These are phyloP conservation scores for Mycena haematopus DNA, from an alignment of 768 basidiomycete genomes.

Conservation along the genomic window DNA sequence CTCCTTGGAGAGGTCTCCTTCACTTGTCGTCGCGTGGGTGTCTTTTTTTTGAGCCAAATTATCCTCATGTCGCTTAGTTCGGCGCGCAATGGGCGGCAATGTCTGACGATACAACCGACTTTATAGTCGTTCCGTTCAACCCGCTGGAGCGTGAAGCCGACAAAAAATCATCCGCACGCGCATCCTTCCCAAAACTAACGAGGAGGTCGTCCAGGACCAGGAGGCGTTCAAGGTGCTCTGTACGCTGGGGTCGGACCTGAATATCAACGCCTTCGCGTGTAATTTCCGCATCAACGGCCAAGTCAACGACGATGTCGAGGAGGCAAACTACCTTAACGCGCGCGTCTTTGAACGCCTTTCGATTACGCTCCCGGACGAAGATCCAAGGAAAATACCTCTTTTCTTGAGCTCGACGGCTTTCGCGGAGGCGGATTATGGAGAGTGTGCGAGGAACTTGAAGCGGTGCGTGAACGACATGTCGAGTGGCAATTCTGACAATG, in stretches of 20 bases:
- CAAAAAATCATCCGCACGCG: constrained; percentile 39
- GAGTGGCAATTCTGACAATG: background rate
- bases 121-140: constrained; percentile 48
- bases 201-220: constrained; percentile 36
- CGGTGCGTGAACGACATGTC: background rate
- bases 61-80: background rate
- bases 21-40: background rate
- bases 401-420: constrained; percentile 33
- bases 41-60: background rate
- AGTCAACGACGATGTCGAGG: constrained; percentile 44
- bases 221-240: constrained; percentile 33
- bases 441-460: background rate
- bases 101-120: constrained; percentile 37
- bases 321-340: constrained; percentile 49
- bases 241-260: constrained; percentile 46
- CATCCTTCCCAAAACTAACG: constrained; percentile 38
- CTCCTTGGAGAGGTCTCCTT: constrained; percentile 41
- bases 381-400: constrained; percentile 31
- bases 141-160: background rate
- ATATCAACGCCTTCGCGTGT: constrained; percentile 51
- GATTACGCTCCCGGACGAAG: constrained; percentile 33
- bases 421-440: background rate
- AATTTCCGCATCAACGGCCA: constrained; percentile 46
- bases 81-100: constrained; percentile 42
- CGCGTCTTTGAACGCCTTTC: constrained; percentile 48